Evolutionary conservation across 2,329 filamentous ascomycete species (phyloP), one percentile per base, ranked within the genome.

Genomic region (Aspergillus hiratsukae): DNA sequence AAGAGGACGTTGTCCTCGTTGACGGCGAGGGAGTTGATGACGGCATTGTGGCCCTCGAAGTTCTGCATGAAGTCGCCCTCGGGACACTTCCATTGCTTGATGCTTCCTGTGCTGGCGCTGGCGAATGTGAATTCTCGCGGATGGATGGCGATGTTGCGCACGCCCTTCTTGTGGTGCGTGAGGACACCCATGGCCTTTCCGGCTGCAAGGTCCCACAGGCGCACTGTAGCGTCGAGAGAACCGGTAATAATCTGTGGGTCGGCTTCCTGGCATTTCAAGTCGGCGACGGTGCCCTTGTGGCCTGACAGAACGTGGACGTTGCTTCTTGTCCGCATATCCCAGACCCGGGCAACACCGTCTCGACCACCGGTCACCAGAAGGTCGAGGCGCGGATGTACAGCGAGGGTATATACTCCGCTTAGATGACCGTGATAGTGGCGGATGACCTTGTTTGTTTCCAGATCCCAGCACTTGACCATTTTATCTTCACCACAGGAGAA

Each of bases 391-490:
- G 94, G 94, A 71, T 99, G 94, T n/a, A 99, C 79, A 2, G 89
- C 85, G 5, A 99, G 80, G 0, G 92, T 92, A 76, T 99, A 99
- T 3, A 99, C 94, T 61, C 94, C 94, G 66, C 90, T 96, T 23
- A 99, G 79, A 76, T 99, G 94, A 19, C 95, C 95, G 72, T 99
- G 94, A 73, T 97, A 99, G 75, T 97, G 91, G 41, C 93, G 85
- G 69, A 97, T 97, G 58, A 99, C 94, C 75, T 97, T 97, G 79
- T 99, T 99, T n/a, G 93, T 97, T 75, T 99, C 94, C 63, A 99
- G 78, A 78, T 99, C 94, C 94, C 94, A 99, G 77, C 94, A 99
- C 76, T 99, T 99, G 60, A 99, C 94, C 92, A 97, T 97, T 80
- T 99, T 99, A 74, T 99, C 94, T 75, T 99, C 94, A 57, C 91